phyloP scores from a whole-genome alignment of 176 grass and related monocot species.

The Zoysia pacifica region DNA sequence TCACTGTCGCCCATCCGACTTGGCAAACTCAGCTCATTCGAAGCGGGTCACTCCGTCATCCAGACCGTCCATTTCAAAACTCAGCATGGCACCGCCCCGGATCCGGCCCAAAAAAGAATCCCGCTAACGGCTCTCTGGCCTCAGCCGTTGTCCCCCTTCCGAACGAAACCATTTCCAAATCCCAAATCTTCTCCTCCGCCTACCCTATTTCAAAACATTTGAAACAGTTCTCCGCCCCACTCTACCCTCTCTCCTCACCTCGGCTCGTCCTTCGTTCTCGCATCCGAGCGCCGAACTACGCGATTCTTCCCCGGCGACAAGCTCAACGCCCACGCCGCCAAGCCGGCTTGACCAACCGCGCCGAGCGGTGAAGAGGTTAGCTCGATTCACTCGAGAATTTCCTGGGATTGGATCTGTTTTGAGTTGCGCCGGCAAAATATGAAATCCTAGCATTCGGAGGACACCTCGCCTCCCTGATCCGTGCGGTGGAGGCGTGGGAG shows the following conservation, averaged over 20 bases:
- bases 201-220: conserved; percentile 56
- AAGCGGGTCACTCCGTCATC: conserved; percentile 17
- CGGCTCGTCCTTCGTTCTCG: not conserved
- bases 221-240: conserved; percentile 20
- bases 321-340: not conserved
- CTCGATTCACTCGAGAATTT: conserved; percentile 14
- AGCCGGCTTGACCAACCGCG: conserved; percentile 21
- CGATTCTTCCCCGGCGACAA: not conserved
- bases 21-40: not conserved
- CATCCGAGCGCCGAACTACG: conserved; percentile 2
- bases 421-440: not conserved
- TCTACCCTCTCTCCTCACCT: not conserved
- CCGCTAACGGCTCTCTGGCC: conserved; percentile 38
- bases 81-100: conserved; percentile 21
- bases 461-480: not conserved
- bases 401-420: conserved; percentile 23
- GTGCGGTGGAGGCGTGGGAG: not conserved
- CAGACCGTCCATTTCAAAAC: conserved; percentile 48
- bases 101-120: not conserved
- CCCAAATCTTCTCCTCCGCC: conserved; percentile 20
- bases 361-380: conserved; percentile 39
- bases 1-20: not conserved
- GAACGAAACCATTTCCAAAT: conserved; percentile 26
- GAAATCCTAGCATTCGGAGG: conserved; percentile 28
- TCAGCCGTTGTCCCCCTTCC: conserved; percentile 7